phyloP scores from a whole-genome alignment of 768 basidiomycete genomes.

The Xerocomus brunneocitrinus region DNA sequence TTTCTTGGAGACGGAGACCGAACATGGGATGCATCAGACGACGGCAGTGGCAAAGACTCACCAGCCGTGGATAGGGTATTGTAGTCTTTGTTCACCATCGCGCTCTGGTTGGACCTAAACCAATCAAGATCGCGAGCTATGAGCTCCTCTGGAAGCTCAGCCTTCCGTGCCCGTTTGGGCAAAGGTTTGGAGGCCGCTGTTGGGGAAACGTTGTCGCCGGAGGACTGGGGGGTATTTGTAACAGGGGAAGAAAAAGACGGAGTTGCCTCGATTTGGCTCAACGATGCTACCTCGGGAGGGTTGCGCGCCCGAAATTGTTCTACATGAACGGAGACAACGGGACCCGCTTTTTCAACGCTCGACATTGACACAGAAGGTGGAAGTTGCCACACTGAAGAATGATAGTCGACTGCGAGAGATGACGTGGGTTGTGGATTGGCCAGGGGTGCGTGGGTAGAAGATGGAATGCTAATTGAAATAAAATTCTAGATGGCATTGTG shows the following conservation, averaged over 20 bases:
- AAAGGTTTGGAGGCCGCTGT: conserved; percentile 18
- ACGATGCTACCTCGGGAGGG: not conserved
- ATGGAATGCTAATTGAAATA: not conserved
- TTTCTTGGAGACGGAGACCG: conserved; percentile 6
- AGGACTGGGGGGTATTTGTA: not conserved
- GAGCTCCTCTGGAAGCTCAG: conserved; percentile 22
- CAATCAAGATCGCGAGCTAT: conserved; percentile 29
- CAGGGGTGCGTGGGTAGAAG: not conserved
- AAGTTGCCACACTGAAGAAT: not conserved
- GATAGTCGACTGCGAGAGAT: not conserved
- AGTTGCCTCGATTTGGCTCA: not conserved
- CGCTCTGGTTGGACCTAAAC: conserved; percentile 20
- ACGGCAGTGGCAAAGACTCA: not conserved
- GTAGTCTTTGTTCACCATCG: not conserved
- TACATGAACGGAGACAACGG: not conserved
- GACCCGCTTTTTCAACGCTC: not conserved
- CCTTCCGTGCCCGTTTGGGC: conserved; percentile 22
- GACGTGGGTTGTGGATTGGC: not conserved
- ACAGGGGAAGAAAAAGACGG: not conserved
- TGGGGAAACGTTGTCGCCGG: not conserved
- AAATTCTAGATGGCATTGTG: not conserved
- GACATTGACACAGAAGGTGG: not conserved
- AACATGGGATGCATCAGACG: not conserved
- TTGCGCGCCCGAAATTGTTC: not conserved
- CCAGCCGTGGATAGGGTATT: not conserved